phyloP scores from a whole-genome alignment of 1,284 basidiomycete genomes.

The Cutaneotrichosporon sp. region DNA sequence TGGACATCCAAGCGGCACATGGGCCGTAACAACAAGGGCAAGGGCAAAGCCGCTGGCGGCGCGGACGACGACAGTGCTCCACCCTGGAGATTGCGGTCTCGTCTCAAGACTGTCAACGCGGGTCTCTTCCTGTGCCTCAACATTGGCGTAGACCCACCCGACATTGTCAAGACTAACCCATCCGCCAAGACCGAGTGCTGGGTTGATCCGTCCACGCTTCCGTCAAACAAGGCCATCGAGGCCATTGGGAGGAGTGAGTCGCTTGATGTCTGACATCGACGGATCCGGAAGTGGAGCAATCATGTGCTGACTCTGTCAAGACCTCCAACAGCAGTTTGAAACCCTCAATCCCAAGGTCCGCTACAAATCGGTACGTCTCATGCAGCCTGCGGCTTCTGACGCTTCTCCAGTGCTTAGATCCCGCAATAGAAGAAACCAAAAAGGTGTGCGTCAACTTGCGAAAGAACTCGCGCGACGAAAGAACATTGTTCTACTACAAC shows the following conservation, averaged over 20 bases:
- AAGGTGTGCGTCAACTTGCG: conserved; percentile 81
- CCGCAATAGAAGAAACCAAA: conserved; percentile 89
- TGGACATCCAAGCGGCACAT: conserved; percentile 46
- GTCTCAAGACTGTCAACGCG: conserved; percentile 84
- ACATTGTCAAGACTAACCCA: conserved; percentile 93
- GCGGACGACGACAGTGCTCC: conserved; percentile 35
- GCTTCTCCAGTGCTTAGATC: conserved; percentile 70
- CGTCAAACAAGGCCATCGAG: conserved; percentile 69
- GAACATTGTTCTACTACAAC: conserved; percentile 96
- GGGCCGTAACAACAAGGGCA: conserved; percentile 33
- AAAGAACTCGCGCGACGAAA: conserved; percentile 86
- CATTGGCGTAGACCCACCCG: conserved; percentile 95
- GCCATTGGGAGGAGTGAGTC: conserved; percentile 48
- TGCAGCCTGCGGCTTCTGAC: conserved; percentile 13
- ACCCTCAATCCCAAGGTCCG: conserved; percentile 75
- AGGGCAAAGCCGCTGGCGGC: conserved; percentile 12
- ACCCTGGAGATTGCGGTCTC: conserved; percentile 71
- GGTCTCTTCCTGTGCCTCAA: conserved; percentile 94
- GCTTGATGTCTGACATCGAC: not conserved
- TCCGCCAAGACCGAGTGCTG: conserved; percentile 94
- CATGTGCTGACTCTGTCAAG: conserved; percentile 24
- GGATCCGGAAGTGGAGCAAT: not conserved
- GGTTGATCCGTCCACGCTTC: conserved; percentile 90
- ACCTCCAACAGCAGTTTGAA: conserved; percentile 94
- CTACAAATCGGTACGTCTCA: conserved; percentile 63